Base-by-base conservation (phyloP, 257 asterid genomes). In the Echites panduratus region DNA sequence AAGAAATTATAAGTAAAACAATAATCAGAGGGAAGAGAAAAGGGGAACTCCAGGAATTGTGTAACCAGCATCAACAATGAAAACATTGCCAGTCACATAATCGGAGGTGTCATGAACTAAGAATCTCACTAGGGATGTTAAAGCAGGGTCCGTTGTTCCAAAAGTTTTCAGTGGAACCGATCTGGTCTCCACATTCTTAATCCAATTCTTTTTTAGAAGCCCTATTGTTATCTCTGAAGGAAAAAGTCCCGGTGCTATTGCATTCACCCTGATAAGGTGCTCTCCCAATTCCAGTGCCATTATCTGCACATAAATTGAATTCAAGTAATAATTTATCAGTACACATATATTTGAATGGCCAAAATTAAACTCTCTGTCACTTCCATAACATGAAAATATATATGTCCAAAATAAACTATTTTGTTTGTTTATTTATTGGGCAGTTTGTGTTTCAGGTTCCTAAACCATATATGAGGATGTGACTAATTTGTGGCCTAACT, bases 281-380 rank as follows among this genome's bases (percentile, higher is more conserved):
- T 75, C 16, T 75, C 78, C 78, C 29, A 75, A 29, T 20, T 67
- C 73, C 73, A 75, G 9, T 9, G 78, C 78, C 78, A 75, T 75
- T 52, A 75, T 45, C 73, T 75, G 40, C 27, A 5, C 2, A 58
- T 41, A 43, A 7, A 22, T 66, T 32, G n/a, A n/a, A n/a, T n/a
- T n/a, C n/a, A n/a, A n/a, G n/a, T n/a, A n/a, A n/a, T n/a, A n/a
- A n/a, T n/a, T n/a, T n/a, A n/a, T n/a, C n/a, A n/a, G n/a, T n/a
- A n/a, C n/a, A n/a, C n/a, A n/a, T n/a, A n/a, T n/a, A n/a, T n/a
- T n/a, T n/a, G n/a, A n/a, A n/a, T n/a, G n/a, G n/a, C n/a, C n/a
- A n/a, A n/a, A n/a, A n/a, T n/a, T n/a, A n/a, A n/a, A n/a, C n/a
- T n/a, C n/a, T n/a, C n/a, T n/a, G n/a, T n/a, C n/a, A n/a, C n/a